These are phyloP conservation scores for Amanita thiersii DNA, from an alignment of 768 basidiomycete species.

Conservation along the genomic window DNA sequence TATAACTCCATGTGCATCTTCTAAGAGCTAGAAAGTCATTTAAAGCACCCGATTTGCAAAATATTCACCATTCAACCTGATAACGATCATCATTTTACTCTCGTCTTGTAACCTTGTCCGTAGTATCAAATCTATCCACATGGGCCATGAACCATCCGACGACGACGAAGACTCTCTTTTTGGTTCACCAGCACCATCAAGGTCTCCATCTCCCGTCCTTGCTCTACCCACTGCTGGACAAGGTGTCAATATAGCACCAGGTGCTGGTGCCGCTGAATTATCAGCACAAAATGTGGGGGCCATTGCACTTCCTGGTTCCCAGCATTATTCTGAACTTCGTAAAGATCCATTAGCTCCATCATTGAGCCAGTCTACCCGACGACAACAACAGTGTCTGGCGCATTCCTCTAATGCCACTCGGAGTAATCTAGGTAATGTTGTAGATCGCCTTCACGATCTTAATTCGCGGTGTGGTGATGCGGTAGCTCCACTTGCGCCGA, in stretches of 20 bases:
- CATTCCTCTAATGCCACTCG: slow-evolving; percentile 7
- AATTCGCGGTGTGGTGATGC: slow-evolving; percentile 7
- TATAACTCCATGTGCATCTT: too few species aligned
- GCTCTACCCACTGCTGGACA: slow-evolving; percentile 44
- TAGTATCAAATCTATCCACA: too few species aligned
- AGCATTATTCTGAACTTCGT: slow-evolving; percentile 79
- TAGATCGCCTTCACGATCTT: neutral
- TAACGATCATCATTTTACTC: too few species aligned
- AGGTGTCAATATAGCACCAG: slow-evolving; percentile 14
- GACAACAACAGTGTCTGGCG: slow-evolving; percentile 24
- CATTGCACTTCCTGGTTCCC: slow-evolving; percentile 98
- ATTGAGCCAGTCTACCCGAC: slow-evolving; percentile 33
- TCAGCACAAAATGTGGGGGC: slow-evolving; percentile 87
- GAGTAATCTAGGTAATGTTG: slow-evolving; percentile 3
- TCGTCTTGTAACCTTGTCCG: too few species aligned
- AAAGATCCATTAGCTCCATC: slow-evolving; percentile 71
- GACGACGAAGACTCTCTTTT: slow-evolving; percentile 67
- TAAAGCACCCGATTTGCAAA: too few species aligned
- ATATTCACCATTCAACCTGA: too few species aligned
- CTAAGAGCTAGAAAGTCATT: too few species aligned
- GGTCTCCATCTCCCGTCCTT: slow-evolving; percentile 57
- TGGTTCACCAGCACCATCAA: slow-evolving; percentile 73
- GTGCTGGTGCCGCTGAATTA: slow-evolving; percentile 17
- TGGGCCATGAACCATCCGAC: slow-evolving; percentile 4
- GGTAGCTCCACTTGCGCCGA: slow-evolving; percentile 5